A percentile compares a stretch with the other conserved stretches of the same genome.
Conservation (phyloP, 2,329 filamentous ascomycete species). For the Fusarium kyushuense region DNA sequence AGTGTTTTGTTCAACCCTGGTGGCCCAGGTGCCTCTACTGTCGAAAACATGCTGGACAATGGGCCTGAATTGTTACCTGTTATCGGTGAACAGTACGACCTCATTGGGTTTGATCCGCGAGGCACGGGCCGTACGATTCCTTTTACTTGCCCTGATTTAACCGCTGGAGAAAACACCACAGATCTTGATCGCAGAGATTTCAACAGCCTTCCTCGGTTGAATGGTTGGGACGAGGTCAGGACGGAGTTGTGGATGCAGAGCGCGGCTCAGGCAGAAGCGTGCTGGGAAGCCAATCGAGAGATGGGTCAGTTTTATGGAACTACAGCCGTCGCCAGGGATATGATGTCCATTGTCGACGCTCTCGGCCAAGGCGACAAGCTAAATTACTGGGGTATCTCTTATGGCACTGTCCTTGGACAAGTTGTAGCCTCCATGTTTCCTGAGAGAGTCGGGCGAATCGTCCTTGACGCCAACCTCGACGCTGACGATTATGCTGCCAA, state of each 20-base stretch:
- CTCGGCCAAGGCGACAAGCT: slow-evolving; percentile 51
- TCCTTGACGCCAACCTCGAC: slow-evolving; percentile 34
- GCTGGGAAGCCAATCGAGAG: slow-evolving; percentile 39
- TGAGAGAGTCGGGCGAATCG: slow-evolving; percentile 29
- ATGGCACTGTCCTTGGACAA: slow-evolving; percentile 41
- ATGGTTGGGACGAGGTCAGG: neutral
- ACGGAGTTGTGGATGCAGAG: neutral
- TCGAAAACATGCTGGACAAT: neutral
- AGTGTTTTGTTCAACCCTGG: slow-evolving; percentile 57
- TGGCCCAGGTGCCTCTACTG: slow-evolving; percentile 48
- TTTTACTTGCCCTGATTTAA: neutral
- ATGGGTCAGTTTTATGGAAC: slow-evolving; percentile 49
- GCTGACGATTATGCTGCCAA: slow-evolving; percentile 21
- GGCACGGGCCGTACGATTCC: slow-evolving; percentile 19
- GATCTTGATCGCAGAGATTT: slow-evolving; percentile 4
- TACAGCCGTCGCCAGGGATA: slow-evolving; percentile 51
- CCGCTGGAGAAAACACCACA: neutral
- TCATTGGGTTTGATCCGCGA: slow-evolving; percentile 25
- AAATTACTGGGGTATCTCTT: slow-evolving; percentile 51
- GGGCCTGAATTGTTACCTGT: neutral
- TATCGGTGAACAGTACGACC: slow-evolving; percentile 28
- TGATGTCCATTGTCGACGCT: slow-evolving; percentile 51
- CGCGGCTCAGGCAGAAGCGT: slow-evolving; percentile 9
- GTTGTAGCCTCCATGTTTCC: slow-evolving; percentile 42
- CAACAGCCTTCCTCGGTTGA: neutral